Conservation (phyloP, 23 red algal genomes). For the Cyanidiococcus yangmingshanensis region DNA sequence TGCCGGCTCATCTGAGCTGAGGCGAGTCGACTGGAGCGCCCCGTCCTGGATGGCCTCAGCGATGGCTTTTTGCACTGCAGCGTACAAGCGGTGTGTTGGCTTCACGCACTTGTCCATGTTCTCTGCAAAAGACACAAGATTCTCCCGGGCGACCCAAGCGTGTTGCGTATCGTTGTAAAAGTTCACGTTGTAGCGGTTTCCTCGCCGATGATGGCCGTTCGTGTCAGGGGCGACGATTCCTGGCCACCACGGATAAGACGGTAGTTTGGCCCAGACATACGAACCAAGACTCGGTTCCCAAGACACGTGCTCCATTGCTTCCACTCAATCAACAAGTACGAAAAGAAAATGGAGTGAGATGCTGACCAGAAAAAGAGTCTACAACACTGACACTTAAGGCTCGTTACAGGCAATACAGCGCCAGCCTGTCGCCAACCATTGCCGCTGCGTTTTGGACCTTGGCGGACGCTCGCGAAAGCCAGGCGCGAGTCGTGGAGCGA, state of each 20-base stretch:
- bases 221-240: slow-evolving; percentile 6
- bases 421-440: too few relatives aligned
- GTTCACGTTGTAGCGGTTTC: slow-evolving; percentile 1
- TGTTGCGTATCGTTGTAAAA: slow-evolving; percentile 15
- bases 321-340: too few relatives aligned
- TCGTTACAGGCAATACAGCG: too few relatives aligned
- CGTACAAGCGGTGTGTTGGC: slow-evolving; percentile 16
- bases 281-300: neutral
- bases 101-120: slow-evolving; percentile 17
- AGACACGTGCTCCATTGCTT: too few relatives aligned
- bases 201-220: neutral
- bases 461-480: too few relatives aligned
- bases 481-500: too few relatives aligned
- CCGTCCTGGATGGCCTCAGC: neutral
- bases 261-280: slow-evolving; percentile 12
- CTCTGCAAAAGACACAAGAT: neutral
- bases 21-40: too few relatives aligned
- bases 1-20: too few relatives aligned
- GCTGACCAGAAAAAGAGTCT: too few relatives aligned
- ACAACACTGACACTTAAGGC: too few relatives aligned
- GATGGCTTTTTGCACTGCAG: neutral
- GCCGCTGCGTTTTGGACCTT: too few relatives aligned
- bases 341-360: too few relatives aligned
- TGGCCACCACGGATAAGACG: slow-evolving; percentile 17
- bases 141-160: neutral